Conservation (phyloP, 768 basidiomycete genomes). For the Mycena pura region DNA sequence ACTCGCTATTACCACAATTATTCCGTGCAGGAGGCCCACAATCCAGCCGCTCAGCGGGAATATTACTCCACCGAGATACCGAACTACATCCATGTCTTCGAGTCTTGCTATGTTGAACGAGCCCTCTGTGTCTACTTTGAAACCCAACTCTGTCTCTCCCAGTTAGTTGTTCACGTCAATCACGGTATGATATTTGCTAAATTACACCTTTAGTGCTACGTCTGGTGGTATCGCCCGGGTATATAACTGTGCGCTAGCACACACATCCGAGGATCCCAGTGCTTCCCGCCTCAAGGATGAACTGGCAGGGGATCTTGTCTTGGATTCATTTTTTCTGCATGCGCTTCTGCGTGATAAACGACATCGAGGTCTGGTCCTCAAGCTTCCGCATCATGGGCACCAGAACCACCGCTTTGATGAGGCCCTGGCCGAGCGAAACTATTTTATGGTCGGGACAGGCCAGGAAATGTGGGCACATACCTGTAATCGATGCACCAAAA, state of each 20-base stretch:
- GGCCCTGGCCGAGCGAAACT: constrained; percentile 3
- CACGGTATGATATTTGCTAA: not conserved
- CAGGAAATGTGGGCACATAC: constrained; percentile 12
- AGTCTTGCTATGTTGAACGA: not conserved
- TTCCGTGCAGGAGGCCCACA: not conserved
- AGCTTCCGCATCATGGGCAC: not conserved
- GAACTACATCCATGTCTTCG: not conserved
- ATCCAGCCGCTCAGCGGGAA: not conserved
- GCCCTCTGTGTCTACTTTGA: constrained; percentile 4
- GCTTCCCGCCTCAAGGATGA: not conserved
- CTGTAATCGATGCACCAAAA: constrained; percentile 4
- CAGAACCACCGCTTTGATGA: constrained; percentile 5
- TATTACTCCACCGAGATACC: not conserved
- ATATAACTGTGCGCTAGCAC: not conserved
- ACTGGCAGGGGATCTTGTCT: not conserved
- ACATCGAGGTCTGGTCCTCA: not conserved
- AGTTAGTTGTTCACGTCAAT: not conserved
- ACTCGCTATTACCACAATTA: constrained; percentile 12
- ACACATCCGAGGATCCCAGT: not conserved
- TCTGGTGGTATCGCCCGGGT: not conserved
- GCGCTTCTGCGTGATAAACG: not conserved
- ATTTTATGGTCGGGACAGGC: constrained; percentile 12
- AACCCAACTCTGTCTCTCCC: not conserved
- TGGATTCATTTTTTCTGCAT: not conserved
- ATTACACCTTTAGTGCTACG: not conserved